Conservation (phyloP, 306 rosid species). For the Begonia peltatifolia region DNA sequence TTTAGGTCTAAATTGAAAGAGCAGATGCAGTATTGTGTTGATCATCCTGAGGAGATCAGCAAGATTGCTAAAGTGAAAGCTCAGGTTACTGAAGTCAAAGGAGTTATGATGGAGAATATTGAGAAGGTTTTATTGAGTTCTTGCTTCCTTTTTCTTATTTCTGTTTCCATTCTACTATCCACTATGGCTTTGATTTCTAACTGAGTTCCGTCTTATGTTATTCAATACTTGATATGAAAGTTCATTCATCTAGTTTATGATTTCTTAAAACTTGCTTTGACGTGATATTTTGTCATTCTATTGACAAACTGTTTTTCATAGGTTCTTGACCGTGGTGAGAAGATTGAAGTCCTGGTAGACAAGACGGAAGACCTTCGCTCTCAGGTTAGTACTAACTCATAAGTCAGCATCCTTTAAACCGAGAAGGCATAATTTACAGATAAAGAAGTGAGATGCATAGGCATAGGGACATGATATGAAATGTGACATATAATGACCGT, state of each 20-base stretch:
- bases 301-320: conserved; percentile 10
- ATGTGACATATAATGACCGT: too few species aligned
- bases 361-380: conserved; percentile 95
- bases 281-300: too few species aligned
- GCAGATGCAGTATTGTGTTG: conserved; percentile 87
- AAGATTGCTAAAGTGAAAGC: conserved; percentile 97
- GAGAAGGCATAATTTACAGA: too few species aligned
- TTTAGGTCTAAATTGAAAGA: conserved; percentile 73
- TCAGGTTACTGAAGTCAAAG: conserved; percentile 96
- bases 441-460: too few species aligned
- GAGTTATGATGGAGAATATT: conserved; percentile 99
- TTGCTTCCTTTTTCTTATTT: not conserved
- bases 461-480: too few species aligned
- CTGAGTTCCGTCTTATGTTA: not conserved
- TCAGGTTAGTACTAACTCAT: conserved; percentile 37
- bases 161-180: not conserved
- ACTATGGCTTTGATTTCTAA: not conserved
- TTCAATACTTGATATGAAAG: too few species aligned
- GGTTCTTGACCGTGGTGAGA: conserved; percentile 99
- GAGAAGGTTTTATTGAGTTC: conserved; percentile 42
- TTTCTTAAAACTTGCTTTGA: too few species aligned
- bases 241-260: too few species aligned
- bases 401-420: too few species aligned
- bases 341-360: conserved; percentile 82
- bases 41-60: conserved; percentile 94